A percentile compares a stretch with the other conserved stretches of the same genome.
Evolutionary conservation across 2,329 filamentous ascomycete species (phyloP).

Genomic region (Beauveria asiatica): DNA sequence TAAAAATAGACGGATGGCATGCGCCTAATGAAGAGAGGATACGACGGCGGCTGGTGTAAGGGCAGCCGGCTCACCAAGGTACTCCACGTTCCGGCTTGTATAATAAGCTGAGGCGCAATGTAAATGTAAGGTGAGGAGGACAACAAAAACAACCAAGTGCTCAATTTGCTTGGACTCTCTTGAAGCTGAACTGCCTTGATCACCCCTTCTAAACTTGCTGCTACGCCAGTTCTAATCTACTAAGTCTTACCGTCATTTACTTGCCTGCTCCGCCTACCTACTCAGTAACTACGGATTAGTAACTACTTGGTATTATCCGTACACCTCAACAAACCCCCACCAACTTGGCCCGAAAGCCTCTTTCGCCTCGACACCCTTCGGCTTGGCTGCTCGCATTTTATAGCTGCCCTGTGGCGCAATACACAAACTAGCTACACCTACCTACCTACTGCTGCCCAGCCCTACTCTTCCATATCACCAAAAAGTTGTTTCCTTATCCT

Average conservation of each 20-base stretch:
- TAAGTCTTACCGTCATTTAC: neutral
- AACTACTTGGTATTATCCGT: neutral
- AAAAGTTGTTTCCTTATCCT: neutral
- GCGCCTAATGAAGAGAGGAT: neutral
- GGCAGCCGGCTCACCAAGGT: neutral
- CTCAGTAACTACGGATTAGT: too few relatives aligned
- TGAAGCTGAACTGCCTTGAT: neutral
- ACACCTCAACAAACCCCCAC: neutral
- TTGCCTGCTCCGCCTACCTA: neutral
- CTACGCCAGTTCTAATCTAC: neutral
- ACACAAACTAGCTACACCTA: neutral
- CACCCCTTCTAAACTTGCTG: neutral
- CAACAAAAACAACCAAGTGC: too few relatives aligned
- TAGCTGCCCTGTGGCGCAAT: neutral
- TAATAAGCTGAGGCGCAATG: too few relatives aligned
- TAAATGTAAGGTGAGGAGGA: too few relatives aligned
- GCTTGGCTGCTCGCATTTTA: neutral
- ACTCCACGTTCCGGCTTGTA: too few relatives aligned
- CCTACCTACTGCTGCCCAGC: neutral
- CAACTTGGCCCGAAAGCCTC: neutral
- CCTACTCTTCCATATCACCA: neutral
- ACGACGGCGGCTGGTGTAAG: neutral
- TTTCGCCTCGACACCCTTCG: neutral
- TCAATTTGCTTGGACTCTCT: too few relatives aligned
- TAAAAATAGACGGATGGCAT: constrained; percentile 2